These are phyloP conservation scores for Tuber melanosporum DNA, from an alignment of 495 filamentous ascomycete genomes.

Conservation along the genomic window DNA sequence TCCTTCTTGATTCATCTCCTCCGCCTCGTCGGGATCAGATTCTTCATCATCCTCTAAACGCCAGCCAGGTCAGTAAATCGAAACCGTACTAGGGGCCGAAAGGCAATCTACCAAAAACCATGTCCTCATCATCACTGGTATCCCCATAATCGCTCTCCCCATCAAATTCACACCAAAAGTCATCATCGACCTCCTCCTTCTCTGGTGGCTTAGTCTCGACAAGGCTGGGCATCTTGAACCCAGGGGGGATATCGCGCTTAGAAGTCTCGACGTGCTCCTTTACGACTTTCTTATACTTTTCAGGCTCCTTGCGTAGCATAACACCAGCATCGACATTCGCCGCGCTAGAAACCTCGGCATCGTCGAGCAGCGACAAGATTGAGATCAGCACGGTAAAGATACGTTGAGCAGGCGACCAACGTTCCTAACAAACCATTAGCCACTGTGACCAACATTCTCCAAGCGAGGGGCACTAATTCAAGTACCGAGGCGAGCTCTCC, in stretches of 20 bases:
- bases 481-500: conserved; percentile 65
- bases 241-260: conserved; percentile 70
- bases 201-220: conserved; percentile 55
- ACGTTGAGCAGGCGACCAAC: conserved; percentile 87
- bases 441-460: not conserved
- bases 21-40: conserved; percentile 39
- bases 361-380: conserved; percentile 86
- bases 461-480: not conserved
- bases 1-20: conserved; percentile 27
- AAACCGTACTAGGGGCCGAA: not conserved
- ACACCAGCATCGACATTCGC: conserved; percentile 93
- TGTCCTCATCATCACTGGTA: conserved; percentile 59
- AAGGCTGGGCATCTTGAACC: conserved; percentile 74
- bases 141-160: conserved; percentile 74
- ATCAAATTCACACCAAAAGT: conserved; percentile 79
- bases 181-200: conserved; percentile 64
- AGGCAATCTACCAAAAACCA: conserved; percentile 42
- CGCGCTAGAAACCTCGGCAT: conserved; percentile 84
- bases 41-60: conserved; percentile 37
- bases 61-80: conserved; percentile 5
- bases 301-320: conserved; percentile 66
- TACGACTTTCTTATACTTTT: conserved; percentile 62
- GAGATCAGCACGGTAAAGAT: conserved; percentile 92
- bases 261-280: conserved; percentile 63
- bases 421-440: conserved; percentile 51